These are phyloP conservation scores for Rhizopogon rudus DNA, from an alignment of 768 basidiomycete genomes.

Conservation along the genomic window DNA sequence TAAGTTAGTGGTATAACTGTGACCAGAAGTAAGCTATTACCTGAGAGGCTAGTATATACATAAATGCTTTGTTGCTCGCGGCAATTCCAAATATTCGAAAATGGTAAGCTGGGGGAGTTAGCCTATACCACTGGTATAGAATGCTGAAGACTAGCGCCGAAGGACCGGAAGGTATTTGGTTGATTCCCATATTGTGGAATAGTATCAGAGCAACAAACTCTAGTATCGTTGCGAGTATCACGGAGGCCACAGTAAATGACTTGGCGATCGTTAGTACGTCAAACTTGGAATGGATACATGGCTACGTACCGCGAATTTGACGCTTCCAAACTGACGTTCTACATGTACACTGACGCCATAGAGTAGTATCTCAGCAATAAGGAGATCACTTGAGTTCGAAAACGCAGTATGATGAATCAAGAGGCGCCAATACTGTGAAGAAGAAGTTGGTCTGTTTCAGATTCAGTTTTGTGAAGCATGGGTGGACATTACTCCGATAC, in stretches of 20 bases:
- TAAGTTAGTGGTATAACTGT: conserved; percentile 7
- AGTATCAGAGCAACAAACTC: conserved; percentile 64
- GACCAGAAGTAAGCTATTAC: conserved; percentile 30
- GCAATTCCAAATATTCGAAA: conserved; percentile 72
- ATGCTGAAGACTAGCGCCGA: conserved; percentile 73
- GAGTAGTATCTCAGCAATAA: conserved; percentile 68
- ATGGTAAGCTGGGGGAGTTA: conserved; percentile 72
- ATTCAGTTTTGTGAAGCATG: conserved; percentile 18
- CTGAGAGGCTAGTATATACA: conserved; percentile 68
- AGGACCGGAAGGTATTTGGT: conserved; percentile 73
- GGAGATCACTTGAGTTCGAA: conserved; percentile 80
- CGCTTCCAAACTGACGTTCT: conserved; percentile 81
- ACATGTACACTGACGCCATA: conserved; percentile 67
- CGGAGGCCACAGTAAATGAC: conserved; percentile 76
- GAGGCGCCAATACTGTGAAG: conserved; percentile 79
- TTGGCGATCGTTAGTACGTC: conserved; percentile 24
- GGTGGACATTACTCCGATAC: conserved; percentile 32
- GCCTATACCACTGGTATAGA: conserved; percentile 76
- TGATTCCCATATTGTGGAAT: conserved; percentile 63
- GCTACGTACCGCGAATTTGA: conserved; percentile 76
- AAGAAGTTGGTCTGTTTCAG: conserved; percentile 25
- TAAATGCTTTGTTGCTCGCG: conserved; percentile 72
- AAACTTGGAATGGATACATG: neutral
- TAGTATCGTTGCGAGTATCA: conserved; percentile 58
- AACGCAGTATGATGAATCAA: conserved; percentile 69